These are phyloP conservation scores for Corylus heterophylla DNA, from an alignment of 306 rosid species.

Conservation along the genomic window DNA sequence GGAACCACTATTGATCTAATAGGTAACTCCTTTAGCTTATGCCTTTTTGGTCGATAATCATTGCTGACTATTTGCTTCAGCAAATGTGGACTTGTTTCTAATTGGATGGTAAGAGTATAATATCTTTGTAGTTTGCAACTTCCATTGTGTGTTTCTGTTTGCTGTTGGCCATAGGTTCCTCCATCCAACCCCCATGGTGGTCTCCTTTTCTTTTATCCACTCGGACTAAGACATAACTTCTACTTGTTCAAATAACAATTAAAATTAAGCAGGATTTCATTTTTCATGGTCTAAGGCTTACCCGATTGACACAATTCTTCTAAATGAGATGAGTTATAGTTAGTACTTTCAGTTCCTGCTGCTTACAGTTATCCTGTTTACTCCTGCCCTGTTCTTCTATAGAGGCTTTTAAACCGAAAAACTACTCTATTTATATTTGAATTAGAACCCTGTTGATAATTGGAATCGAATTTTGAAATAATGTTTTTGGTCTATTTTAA, in stretches of 20 bases:
- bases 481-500: background rate
- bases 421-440: background rate
- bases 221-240: too few relatives aligned
- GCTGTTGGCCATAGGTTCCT: background rate
- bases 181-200: background rate
- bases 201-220: too few relatives aligned
- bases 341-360: background rate
- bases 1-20: constrained; percentile 89
- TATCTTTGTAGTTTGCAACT: background rate
- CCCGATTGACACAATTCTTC: background rate
- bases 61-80: constrained; percentile 14
- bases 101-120: background rate
- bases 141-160: background rate
- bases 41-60: background rate
- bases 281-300: background rate
- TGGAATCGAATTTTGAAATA: background rate
- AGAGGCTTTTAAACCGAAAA: background rate
- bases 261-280: too few relatives aligned
- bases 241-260: too few relatives aligned
- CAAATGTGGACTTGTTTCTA: constrained; percentile 15
- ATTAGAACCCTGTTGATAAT: background rate
- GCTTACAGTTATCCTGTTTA: background rate
- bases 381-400: background rate
- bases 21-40: constrained; percentile 46
- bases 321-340: background rate